Evolutionary conservation across 805 yeast genomes (phyloP).

Genomic region (Sporopachydermia quercuum): DNA sequence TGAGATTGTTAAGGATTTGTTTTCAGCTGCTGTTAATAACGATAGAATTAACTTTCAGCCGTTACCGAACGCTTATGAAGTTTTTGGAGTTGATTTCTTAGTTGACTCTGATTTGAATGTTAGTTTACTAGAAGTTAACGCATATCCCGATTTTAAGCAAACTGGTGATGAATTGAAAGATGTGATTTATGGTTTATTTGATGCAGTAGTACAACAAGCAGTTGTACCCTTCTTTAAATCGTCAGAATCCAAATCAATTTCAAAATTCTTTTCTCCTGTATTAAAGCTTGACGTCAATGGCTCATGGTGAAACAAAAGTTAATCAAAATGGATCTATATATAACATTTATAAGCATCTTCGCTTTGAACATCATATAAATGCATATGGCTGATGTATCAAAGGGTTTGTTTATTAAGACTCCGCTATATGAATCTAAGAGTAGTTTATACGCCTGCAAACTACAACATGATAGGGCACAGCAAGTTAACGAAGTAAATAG

Average conservation of each 20-base stretch:
- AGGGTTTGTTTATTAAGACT: too few species aligned
- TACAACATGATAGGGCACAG: too few species aligned
- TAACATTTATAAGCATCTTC: too few species aligned
- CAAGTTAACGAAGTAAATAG: too few species aligned
- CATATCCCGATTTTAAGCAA: constrained; percentile 94
- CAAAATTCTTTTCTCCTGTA: too few species aligned
- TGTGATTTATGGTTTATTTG: constrained; percentile 53
- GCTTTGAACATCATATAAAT: too few species aligned
- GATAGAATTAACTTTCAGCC: constrained; percentile 35
- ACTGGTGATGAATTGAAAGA: constrained; percentile 67
- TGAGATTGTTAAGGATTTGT: constrained; percentile 50
- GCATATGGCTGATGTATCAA: too few species aligned
- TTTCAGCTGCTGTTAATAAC: constrained; percentile 64
- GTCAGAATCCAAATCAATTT: too few species aligned
- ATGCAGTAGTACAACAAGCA: constrained; percentile 31
- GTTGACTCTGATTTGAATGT: constrained; percentile 44
- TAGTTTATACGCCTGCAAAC: too few species aligned
- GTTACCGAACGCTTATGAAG: constrained; percentile 64
- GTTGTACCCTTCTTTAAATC: constrained; percentile 33
- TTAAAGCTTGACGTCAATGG: constrained; percentile 8
- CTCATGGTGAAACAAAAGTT: constrained; percentile 3
- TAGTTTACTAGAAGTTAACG: constrained; percentile 67
- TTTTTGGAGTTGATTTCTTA: constrained; percentile 80
- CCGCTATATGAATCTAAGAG: too few species aligned
- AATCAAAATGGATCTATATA: constrained; percentile 6